Evolutionary conservation across 257 asterid genomes (phyloP), one percentile per base, ranked within the genome.

Genomic region (Ocimum tenuiflorum): DNA sequence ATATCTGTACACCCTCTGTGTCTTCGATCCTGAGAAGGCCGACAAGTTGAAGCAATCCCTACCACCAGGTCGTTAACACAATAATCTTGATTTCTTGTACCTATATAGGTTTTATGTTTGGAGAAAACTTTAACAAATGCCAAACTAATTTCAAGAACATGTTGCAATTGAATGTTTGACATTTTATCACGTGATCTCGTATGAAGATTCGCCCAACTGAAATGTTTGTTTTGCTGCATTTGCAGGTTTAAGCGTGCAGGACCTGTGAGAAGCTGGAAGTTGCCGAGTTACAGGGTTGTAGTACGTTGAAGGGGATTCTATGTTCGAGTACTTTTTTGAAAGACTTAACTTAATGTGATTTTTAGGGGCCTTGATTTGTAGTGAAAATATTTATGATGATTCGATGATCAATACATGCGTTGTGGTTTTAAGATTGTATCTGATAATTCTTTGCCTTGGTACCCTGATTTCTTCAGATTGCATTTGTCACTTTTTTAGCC

Each of bases 21-120:
- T 78, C 61, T 78, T 78, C 8, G 82, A 78, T 24, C 53, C 61
- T 4, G 82, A 78, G 83, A 78, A 78, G 63, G 83, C 83, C 3
- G 78, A 78, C 73, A 78, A 78, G 23, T 67, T 78, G 83, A 78
- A 78, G 80, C 83, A 78, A 63, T 78, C 83, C 31, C 79, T 78
- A 31, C 83, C 83, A 15, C 83, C 83, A 60, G 83, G 83, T 78
- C n/a, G n/a, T n/a, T n/a, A n/a, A n/a, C n/a, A n/a, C n/a, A n/a
- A n/a, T n/a, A n/a, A n/a, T n/a, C n/a, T n/a, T n/a, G n/a, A n/a
- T n/a, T n/a, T n/a, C n/a, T n/a, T n/a, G n/a, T n/a, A n/a, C n/a
- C n/a, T n/a, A n/a, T n/a, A n/a, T n/a, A n/a, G n/a, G n/a, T n/a
- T n/a, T n/a, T n/a, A n/a, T n/a, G n/a, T n/a, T n/a, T n/a, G n/a